Evolutionary conservation across 2,329 filamentous ascomycete species (phyloP), one percentile per base, ranked within the genome.

Genomic region (Sporothrix phasma): DNA sequence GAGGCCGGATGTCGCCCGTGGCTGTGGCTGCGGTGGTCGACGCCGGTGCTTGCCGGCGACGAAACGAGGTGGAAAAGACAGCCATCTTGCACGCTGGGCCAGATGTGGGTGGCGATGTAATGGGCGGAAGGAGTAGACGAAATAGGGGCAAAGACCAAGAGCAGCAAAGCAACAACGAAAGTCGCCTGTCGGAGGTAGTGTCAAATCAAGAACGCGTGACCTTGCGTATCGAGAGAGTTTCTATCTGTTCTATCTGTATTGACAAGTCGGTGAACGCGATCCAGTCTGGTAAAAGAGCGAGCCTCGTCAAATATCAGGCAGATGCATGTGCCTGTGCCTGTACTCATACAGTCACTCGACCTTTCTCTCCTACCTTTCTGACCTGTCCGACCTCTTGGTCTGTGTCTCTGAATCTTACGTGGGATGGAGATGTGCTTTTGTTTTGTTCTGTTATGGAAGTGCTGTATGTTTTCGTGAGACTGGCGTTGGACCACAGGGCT

Each of bases 1-100:
- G 56, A 17, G 56, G 56, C 26, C 56, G 56, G 41, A 60, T 60
- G 41, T 60, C 56, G 17, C 56, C 56, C 11, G 34, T 64, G 43
- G 45, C 34, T 22, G 53, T 47, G 4, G 49, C 39, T 3, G 49
- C 26, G 3, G 41, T 17, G 6, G 41, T 56, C 41, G n/a, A 47
- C 5, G 17, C 43, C 37, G 53, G 53, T n/a, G 45, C 46, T 37
- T 53, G 46, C 24, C 62, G 54, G 34, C 54, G 62, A 2, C 45
- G 62, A 47, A 60, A 60, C 0, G 62, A 64, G 2, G 62, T 19
- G 13, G 46, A 58, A 45, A 60, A 37, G 7, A 46, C 46, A 3
- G 62, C 62, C 62, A 64, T 64, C 5, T 37, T 60, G 3, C 13
- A 1, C 4, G 51, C 19, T 17, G 22, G 5, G 19, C 15, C 24